Base-by-base conservation (phyloP, 108 stramenopile species). In the Nitzschia sp. region DNA sequence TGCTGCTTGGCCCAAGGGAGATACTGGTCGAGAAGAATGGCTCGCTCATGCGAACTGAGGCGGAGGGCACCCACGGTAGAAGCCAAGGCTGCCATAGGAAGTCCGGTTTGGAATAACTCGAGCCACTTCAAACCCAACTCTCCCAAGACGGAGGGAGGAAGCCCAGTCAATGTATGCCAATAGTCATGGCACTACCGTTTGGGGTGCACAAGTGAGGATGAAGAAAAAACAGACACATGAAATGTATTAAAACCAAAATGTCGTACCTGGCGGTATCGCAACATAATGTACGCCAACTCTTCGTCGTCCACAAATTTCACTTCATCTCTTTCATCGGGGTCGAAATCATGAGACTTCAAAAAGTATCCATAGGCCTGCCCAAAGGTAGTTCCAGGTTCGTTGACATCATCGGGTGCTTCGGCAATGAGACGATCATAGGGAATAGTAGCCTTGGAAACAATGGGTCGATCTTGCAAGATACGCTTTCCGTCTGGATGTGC, bases 101-200 rank as follows among this genome's bases (percentile, higher is more conserved):
- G 79, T 10, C 95, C 96, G 14, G 97, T 98, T 67, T 98, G 97
- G 21, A 95, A 86, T 65, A 96, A 71, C 72, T 99, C 98, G 43
- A 98, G 71, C 91, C 92, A 97, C 76, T 99, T 99, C 48, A 98
- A 75, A 40, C 90, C 97, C 70, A 98, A 63, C 80, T 99, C 98
- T 29, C 97, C 98, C 50, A 88, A 50, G 0, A 98, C 95, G 1
- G 94, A 95, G 24, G 97, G 96, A 26, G 98, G 98, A 44, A 99
- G 67, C 15, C 85, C 92, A 12, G 87, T 93, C 34, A 99, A 65
- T 24, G 87, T 91, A 80, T 99, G 98, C 87, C 87, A 96, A 70
- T 86, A 92, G 71, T 99, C 98, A 71, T 99, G 98, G 25, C 71
- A 81, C 73, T 89, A 44, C 14, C 3, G 3, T 3, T 20, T 20